phyloP scores from a whole-genome alignment of 495 filamentous ascomycete genomes.

The Hyaloscypha hepaticicola region DNA sequence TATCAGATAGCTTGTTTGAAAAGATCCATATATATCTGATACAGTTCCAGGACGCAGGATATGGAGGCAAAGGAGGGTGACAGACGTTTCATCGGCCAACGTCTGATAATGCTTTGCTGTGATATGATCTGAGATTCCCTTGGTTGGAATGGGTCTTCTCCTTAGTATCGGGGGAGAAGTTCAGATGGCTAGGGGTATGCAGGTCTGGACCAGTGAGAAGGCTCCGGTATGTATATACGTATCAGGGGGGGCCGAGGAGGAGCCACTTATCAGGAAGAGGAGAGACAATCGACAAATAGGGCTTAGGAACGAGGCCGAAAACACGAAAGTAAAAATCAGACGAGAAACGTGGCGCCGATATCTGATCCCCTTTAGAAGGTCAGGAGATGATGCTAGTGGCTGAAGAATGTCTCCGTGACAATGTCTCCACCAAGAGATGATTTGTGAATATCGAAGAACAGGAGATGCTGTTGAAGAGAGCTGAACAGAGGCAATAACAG shows the following conservation, averaged over 20 bases:
- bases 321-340: not conserved
- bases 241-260: not conserved
- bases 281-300: not conserved
- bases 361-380: not conserved
- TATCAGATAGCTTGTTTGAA: conserved; percentile 4
- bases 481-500: not conserved
- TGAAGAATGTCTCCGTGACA: not conserved
- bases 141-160: not conserved
- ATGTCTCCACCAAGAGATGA: not conserved
- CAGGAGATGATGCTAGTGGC: conserved; percentile 2
- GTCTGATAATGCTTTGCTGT: conserved; percentile 8
- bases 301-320: not conserved
- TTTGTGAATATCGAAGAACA: not conserved
- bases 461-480: not conserved
- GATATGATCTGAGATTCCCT: conserved; percentile 1
- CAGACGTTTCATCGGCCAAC: not conserved
- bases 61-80: conserved; percentile 4
- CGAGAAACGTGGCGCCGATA: not conserved
- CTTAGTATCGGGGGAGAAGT: not conserved
- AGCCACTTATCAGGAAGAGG: not conserved
- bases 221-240: conserved; percentile 3
- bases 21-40: conserved; percentile 8
- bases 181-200: conserved; percentile 1
- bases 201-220: not conserved
- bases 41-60: conserved; percentile 4